Conservation (phyloP, 176 grass and related monocot genomes). For the Tillandsia fasciculata region DNA sequence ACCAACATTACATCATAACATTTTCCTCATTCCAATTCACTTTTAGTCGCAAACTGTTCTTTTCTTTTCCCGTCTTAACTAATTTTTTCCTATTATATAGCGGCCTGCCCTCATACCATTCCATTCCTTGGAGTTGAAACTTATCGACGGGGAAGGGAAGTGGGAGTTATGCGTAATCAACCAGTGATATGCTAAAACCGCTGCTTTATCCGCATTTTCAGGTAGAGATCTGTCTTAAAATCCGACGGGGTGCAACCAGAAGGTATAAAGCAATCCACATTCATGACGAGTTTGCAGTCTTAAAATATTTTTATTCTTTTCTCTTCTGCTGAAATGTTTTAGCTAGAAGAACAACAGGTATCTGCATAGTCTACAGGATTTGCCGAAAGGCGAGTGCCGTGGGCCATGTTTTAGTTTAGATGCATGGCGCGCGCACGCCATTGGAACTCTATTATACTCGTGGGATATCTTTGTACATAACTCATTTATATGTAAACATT, state of each 20-base stretch:
- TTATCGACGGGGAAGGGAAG: constrained; percentile 89
- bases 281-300: no score
- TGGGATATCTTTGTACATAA: no score
- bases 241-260: neutral
- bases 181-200: constrained; percentile 25
- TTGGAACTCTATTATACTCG: no score
- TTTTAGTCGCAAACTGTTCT: neutral
- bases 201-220: neutral
- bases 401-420: no score
- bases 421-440: no score
- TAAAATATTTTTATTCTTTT: no score
- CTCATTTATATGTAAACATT: no score
- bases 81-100: constrained; percentile 28
- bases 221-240: neutral
- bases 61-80: constrained; percentile 6
- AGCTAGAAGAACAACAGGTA: no score
- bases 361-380: no score
- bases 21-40: neutral
- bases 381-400: no score
- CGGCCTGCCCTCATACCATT: constrained; percentile 85
- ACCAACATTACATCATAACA: neutral
- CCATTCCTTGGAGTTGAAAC: constrained; percentile 86
- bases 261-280: neutral
- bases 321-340: no score
- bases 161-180: constrained; percentile 76